Percentiles rank a stretch among this genome's conserved stretches.
phyloP scores from a whole-genome alignment of 352 stramenopile genomes.

The Pseudoperonospora humuli region DNA sequence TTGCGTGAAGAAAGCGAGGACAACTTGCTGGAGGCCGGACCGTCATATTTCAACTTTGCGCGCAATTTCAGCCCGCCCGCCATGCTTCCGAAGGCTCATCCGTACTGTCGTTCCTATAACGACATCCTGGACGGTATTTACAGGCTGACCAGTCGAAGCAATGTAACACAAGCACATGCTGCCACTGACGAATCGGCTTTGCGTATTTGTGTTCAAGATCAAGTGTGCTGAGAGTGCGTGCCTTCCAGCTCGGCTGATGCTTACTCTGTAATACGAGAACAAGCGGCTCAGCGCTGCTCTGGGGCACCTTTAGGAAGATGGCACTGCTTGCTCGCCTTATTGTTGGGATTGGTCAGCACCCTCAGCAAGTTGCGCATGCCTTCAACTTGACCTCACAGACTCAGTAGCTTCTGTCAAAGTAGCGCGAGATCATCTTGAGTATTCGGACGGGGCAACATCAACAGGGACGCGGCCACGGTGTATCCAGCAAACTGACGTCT shows the following conservation, averaged over 20 bases:
- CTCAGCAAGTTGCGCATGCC: no score
- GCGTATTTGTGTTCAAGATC: constrained; percentile 9
- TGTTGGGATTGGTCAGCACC: no score
- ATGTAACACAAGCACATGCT: constrained; percentile 13
- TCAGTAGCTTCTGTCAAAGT: no score
- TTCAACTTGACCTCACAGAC: no score
- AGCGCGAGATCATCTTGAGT: no score
- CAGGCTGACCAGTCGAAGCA: neutral
- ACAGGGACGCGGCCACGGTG: no score
- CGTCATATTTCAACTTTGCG: constrained; percentile 5
- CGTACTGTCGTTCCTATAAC: constrained; percentile 2
- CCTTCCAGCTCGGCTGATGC: neutral
- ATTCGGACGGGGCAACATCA: no score
- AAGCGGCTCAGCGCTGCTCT: no score
- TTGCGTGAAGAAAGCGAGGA: constrained; percentile 3
- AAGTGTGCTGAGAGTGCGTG: constrained; percentile 5
- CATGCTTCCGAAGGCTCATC: neutral
- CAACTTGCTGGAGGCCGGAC: neutral
- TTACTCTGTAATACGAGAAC: neutral
- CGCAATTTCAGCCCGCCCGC: constrained; percentile 11
- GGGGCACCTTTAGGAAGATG: no score
- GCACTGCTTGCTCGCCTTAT: no score
- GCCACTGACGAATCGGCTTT: neutral
- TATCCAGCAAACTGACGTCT: no score
- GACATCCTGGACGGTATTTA: constrained; percentile 9